Base-by-base conservation (phyloP, 441 rosid species). In the Pelargonium fulgidum region DNA sequence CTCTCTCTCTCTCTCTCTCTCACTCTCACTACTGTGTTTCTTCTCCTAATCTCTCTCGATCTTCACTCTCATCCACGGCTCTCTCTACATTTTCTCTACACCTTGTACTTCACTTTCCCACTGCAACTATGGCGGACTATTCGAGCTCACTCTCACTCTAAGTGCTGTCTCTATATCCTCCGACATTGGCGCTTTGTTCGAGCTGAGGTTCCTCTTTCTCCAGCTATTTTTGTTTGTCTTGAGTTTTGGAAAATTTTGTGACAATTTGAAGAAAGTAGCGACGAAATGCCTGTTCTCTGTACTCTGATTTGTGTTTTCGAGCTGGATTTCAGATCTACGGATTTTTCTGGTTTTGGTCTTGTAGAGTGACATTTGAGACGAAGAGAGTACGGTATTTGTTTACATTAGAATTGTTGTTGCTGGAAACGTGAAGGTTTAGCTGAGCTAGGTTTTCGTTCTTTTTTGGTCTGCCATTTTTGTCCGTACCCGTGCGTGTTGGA, bases 371-470 rank as follows among this genome's bases (percentile, higher is more conserved):
- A 33, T 33, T 33, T 33, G 39, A n/a, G 39, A 33, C 39, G 39
- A 33, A 33, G 39, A 33, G 39, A 33, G 39, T 33, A 3, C 39
- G 7, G 39, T 33, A 4, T 0, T 33, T 3, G 39, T 33, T 6
- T 33, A 5, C 3, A 33, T 33, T 3, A 33, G 7, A 33, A 33
- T 33, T 33, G 39, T 33, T 33, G 7, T 33, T 33, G 39, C 39
- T 33, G 36, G 58, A 68, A 68, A 65, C 68, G 85, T 83, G 76
- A 81, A 73, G 72, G 76, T 62, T 78, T 77, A 81, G 85, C 68
- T 75, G 72, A 81, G 77, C 59, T 77, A 72, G 79, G 82, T 67
- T 75, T 39, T 56, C 17, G 9, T 1, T 66, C 36, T 13, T 36
- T 58, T 82, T 73, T n/a, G 81, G 82, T 82, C 81, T 73, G 79